These are phyloP conservation scores for Moesziomyces antarcticus DNA, from an alignment of 1,284 basidiomycete genomes.

Conservation along the genomic window DNA sequence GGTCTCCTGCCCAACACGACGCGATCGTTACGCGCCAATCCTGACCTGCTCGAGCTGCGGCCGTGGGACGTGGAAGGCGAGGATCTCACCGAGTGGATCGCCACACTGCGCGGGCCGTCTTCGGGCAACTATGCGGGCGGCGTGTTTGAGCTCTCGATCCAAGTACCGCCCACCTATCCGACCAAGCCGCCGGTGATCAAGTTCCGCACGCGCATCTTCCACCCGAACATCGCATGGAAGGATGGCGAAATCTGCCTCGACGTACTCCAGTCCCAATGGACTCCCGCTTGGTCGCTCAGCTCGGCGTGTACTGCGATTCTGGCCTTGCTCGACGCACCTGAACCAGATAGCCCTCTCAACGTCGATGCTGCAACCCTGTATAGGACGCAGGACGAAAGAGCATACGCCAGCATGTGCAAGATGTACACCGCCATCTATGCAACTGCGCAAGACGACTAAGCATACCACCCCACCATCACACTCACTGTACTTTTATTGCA, in stretches of 20 bases:
- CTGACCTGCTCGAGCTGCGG: conserved; percentile 51
- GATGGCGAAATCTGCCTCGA: conserved; percentile 68
- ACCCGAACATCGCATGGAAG: conserved; percentile 64
- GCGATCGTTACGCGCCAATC: conserved; percentile 27
- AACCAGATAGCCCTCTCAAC: conserved; percentile 66
- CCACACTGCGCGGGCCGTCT: conserved; percentile 44
- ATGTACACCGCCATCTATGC: conserved; percentile 54
- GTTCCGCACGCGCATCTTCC: conserved; percentile 62
- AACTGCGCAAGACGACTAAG: neutral
- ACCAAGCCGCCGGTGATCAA: conserved; percentile 63
- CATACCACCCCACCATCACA: neutral
- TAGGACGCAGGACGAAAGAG: conserved; percentile 42
- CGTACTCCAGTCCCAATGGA: conserved; percentile 64
- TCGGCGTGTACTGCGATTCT: conserved; percentile 63
- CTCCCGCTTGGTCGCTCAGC: conserved; percentile 66
- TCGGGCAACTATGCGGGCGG: conserved; percentile 47
- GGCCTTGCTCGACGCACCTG: conserved; percentile 63
- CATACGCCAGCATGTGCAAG: conserved; percentile 48
- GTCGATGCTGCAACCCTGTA: conserved; percentile 66
- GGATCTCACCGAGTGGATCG: conserved; percentile 63
- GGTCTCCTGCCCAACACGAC: conserved; percentile 8
- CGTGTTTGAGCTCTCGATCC: conserved; percentile 51
- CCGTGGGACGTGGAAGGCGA: conserved; percentile 56
- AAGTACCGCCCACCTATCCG: conserved; percentile 55
- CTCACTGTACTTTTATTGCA: neutral